phyloP scores from a whole-genome alignment of 352 stramenopile species.

The Peronospora destructor region DNA sequence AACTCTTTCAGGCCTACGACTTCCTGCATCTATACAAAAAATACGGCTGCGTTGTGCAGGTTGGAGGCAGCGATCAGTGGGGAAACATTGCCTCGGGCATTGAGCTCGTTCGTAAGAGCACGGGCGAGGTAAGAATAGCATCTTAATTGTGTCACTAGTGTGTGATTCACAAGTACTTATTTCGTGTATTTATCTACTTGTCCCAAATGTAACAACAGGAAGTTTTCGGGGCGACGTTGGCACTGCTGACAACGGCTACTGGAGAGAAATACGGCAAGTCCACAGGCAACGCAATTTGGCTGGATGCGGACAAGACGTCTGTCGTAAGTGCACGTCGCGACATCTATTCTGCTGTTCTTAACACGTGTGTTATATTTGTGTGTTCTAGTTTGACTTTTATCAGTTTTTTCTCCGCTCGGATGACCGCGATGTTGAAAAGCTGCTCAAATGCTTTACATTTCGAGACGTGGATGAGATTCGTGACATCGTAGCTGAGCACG shows the following conservation, averaged over 20 bases:
- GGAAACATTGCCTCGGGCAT: conserved; percentile 98
- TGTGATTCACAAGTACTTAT: neutral
- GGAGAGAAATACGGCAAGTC: conserved; percentile 99
- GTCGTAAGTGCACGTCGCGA: conserved; percentile 78
- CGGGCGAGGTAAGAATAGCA: conserved; percentile 39
- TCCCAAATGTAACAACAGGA: conserved; percentile 30
- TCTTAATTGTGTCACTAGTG: conserved; percentile 2
- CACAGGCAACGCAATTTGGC: conserved; percentile 95
- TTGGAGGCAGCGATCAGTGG: conserved; percentile 99
- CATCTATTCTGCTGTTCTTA: conserved; percentile 4
- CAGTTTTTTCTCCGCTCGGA: conserved; percentile 88
- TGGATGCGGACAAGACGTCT: conserved; percentile 92
- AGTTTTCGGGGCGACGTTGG: conserved; percentile 92
- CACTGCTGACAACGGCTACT: conserved; percentile 94
- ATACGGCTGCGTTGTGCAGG: conserved; percentile 91
- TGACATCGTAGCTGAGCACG: conserved; percentile 75
- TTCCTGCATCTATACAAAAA: conserved; percentile 93
- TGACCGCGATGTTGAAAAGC: conserved; percentile 90
- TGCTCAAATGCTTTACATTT: conserved; percentile 98
- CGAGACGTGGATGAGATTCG: conserved; percentile 90
- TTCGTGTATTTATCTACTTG: neutral
- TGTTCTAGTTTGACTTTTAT: conserved; percentile 86
- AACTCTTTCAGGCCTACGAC: conserved; percentile 99
- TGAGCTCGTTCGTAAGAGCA: conserved; percentile 92
- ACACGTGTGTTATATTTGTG: conserved; percentile 3